Conservation (phyloP, 805 yeast species). For the Yarrowia yakushimensis region DNA sequence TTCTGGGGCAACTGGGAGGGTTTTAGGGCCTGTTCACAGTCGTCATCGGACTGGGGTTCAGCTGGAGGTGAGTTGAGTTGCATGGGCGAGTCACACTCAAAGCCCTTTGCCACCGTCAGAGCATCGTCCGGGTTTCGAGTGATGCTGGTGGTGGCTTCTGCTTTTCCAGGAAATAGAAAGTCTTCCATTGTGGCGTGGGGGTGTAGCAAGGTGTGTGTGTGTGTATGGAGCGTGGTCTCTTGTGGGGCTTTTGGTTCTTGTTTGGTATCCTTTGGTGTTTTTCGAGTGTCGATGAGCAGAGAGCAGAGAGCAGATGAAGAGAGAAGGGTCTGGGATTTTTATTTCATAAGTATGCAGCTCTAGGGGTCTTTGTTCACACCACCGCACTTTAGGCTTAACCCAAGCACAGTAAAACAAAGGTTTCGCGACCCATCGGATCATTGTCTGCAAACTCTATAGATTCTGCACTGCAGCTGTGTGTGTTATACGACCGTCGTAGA, state of each 20-base stretch:
- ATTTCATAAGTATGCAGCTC: conserved; percentile 3
- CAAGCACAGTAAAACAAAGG: neutral
- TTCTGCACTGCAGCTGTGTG: neutral
- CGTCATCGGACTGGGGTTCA: conserved; percentile 13
- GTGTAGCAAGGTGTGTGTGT: neutral
- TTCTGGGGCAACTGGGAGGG: neutral
- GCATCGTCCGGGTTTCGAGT: conserved; percentile 2
- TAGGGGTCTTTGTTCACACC: conserved; percentile 20
- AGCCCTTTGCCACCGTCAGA: conserved; percentile 20
- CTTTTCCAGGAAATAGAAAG: conserved; percentile 14
- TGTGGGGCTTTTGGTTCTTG: too few relatives aligned
- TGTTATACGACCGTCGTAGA: too few relatives aligned
- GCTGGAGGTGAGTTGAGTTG: conserved; percentile 22
- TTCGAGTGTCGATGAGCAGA: too few relatives aligned
- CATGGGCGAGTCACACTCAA: conserved; percentile 24
- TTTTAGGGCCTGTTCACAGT: neutral
- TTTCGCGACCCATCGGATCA: conserved; percentile 12
- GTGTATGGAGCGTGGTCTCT: neutral
- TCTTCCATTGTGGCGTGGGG: conserved; percentile 3
- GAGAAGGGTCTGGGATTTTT: neutral
- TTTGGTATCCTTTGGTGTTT: neutral
- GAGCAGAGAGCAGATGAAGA: neutral
- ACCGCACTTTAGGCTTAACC: conserved; percentile 8
- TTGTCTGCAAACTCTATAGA: neutral
- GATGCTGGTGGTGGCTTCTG: conserved; percentile 9